Evolutionary conservation across 495 filamentous ascomycete species (phyloP).

Genomic region (Lasiosphaeria hispida): DNA sequence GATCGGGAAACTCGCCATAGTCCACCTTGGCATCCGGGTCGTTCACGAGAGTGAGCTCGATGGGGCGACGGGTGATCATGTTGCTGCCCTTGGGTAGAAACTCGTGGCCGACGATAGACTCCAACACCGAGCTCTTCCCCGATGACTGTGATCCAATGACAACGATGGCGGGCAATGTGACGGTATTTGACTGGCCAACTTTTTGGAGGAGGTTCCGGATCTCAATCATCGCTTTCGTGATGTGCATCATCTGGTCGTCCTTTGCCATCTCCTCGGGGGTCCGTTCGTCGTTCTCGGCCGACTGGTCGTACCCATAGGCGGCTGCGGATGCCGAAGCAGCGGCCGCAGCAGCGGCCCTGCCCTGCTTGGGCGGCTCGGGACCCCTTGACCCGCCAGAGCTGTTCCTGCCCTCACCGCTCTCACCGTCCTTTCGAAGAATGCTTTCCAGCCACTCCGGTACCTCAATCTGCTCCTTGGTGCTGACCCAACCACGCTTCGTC

Average conservation of each 20-base stretch:
- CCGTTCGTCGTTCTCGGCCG: slow-evolving; percentile 67
- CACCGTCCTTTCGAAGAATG: slow-evolving; percentile 61
- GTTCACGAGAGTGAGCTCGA: slow-evolving; percentile 95
- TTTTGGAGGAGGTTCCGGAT: slow-evolving; percentile 87
- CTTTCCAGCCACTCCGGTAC: slow-evolving; percentile 84
- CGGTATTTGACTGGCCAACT: slow-evolving; percentile 82
- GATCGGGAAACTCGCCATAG: slow-evolving; percentile 93
- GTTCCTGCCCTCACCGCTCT: slow-evolving; percentile 34
- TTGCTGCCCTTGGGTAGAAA: slow-evolving; percentile 97
- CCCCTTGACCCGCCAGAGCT: slow-evolving; percentile 43
- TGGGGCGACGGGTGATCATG: slow-evolving; percentile 96
- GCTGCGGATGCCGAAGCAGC: slow-evolving; percentile 62
- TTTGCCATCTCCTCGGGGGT: slow-evolving; percentile 61
- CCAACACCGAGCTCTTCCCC: slow-evolving; percentile 95
- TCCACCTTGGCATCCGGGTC: slow-evolving; percentile 87
- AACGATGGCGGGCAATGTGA: slow-evolving; percentile 92
- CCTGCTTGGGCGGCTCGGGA: slow-evolving; percentile 57
- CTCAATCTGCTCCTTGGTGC: slow-evolving; percentile 73
- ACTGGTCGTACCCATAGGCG: slow-evolving; percentile 74
- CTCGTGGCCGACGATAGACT: slow-evolving; percentile 97
- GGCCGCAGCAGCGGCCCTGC: slow-evolving; percentile 55
- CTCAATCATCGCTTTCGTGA: slow-evolving; percentile 99
- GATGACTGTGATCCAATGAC: slow-evolving; percentile 98
- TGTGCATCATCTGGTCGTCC: slow-evolving; percentile 99
- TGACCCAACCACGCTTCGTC: slow-evolving; percentile 76